Evolutionary conservation across 1,284 basidiomycete genomes (phyloP).

Genomic region (Singerocomus inundabilis): DNA sequence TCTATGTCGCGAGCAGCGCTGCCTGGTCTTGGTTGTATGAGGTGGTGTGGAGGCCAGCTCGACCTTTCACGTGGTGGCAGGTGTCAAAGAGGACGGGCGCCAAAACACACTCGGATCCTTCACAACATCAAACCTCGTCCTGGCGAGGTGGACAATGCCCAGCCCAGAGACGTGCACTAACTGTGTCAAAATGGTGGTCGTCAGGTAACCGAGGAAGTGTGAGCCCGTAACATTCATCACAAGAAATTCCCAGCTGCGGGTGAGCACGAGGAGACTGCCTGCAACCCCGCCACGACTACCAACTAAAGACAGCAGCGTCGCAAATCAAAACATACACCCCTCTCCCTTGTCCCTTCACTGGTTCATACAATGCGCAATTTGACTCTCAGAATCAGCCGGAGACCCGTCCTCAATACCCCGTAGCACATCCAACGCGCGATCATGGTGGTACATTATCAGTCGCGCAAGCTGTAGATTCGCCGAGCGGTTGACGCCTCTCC

Average conservation of each 20-base stretch:
- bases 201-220: conserved; percentile 20
- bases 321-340: conserved; percentile 6
- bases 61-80: conserved; percentile 35
- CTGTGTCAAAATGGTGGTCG: conserved; percentile 17
- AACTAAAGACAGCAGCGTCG: background rate
- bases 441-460: conserved; percentile 38
- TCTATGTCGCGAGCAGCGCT: conserved; percentile 18
- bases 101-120: conserved; percentile 32
- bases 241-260: conserved; percentile 31
- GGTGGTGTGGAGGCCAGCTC: conserved; percentile 20
- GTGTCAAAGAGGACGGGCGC: conserved; percentile 29
- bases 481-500: conserved; percentile 18
- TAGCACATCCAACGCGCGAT: conserved; percentile 30
- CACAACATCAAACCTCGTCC: conserved; percentile 34
- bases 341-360: conserved; percentile 20
- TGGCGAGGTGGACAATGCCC: conserved; percentile 17
- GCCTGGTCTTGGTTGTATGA: conserved; percentile 24
- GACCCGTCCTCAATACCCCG: conserved; percentile 15
- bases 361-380: conserved; percentile 30
- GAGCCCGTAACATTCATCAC: conserved; percentile 26
- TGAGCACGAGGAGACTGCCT: too few species aligned
- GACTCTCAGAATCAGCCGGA: conserved; percentile 19
- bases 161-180: conserved; percentile 28
- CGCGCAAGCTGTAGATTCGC: conserved; percentile 33
- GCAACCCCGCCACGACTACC: background rate